A percentile compares a stretch with the other conserved stretches of the same genome.
Evolutionary conservation across 2,329 filamentous ascomycete genomes (phyloP).

Genomic region (Coniella lustricola): DNA sequence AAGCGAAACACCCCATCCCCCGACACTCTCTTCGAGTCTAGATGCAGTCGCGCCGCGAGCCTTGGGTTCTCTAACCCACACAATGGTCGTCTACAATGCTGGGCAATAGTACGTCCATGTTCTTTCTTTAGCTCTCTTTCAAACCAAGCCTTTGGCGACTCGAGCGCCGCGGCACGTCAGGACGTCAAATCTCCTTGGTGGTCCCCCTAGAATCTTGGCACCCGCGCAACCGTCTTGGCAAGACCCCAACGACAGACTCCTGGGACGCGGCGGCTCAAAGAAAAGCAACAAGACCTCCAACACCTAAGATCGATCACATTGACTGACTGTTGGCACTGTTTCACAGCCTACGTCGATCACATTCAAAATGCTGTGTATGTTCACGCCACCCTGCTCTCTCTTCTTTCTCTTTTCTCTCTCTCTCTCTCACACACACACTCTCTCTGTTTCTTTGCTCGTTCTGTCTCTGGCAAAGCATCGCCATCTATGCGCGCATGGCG

Average conservation of each 20-base stretch:
- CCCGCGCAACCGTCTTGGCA: constrained; percentile 13
- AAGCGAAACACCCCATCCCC: neutral
- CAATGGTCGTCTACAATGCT: constrained; percentile 16
- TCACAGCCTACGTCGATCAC: constrained; percentile 37
- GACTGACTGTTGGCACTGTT: constrained; percentile 26
- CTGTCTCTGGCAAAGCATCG: no score
- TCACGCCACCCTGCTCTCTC: constrained; percentile 8
- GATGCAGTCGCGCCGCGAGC: constrained; percentile 13
- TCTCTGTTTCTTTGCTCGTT: neutral
- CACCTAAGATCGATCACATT: neutral
- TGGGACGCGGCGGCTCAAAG: neutral
- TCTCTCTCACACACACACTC: neutral
- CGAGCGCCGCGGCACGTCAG: neutral
- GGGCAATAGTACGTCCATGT: constrained; percentile 13
- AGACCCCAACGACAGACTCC: neutral
- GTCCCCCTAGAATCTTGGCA: constrained; percentile 13
- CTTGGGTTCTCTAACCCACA: constrained; percentile 15
- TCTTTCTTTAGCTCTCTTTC: neutral
- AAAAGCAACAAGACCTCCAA: neutral
- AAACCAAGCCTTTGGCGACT: neutral
- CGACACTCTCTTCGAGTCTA: constrained; percentile 3
- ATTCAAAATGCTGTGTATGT: constrained; percentile 45
- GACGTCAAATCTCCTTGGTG: constrained; percentile 14
- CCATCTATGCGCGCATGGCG: no score
- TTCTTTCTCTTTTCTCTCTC: constrained; percentile 8